Evolutionary conservation across 148 eudicot species (phyloP).

Genomic region (Chenopodium quinoa): DNA sequence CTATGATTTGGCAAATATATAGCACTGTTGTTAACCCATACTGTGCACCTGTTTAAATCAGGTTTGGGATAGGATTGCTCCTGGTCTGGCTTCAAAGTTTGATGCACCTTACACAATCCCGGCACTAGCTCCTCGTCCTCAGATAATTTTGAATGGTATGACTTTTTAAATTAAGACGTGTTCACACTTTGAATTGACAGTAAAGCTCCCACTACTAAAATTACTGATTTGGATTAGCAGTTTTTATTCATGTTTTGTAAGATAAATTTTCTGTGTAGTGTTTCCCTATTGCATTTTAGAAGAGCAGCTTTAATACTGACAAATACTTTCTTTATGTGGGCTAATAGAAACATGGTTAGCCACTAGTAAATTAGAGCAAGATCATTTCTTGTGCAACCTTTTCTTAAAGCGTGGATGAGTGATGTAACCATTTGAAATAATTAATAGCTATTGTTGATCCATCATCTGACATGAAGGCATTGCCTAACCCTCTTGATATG

Average conservation of each 20-base stretch:
- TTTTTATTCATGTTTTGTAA: not conserved
- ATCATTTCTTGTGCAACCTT: not conserved
- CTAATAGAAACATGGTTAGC: not conserved
- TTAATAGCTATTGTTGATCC: no score
- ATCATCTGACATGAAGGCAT: no score
- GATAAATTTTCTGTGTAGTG: not conserved
- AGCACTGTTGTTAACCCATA: not conserved
- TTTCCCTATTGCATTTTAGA: not conserved
- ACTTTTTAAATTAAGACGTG: not conserved
- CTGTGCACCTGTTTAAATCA: constrained; percentile 26
- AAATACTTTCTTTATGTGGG: not conserved
- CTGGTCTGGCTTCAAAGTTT: constrained; percentile 80
- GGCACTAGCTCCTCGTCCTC: constrained; percentile 80
- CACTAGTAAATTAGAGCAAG: not conserved
- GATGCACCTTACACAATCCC: constrained; percentile 84
- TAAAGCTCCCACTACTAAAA: not conserved
- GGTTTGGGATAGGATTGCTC: constrained; percentile 96
- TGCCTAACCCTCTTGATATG: no score
- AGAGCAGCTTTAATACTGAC: not conserved
- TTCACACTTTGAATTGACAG: not conserved
- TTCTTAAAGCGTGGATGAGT: not conserved
- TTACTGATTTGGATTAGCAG: not conserved
- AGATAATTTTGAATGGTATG: constrained; percentile 78
- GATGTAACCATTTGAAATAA: no score
- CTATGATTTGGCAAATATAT: not conserved